Base-by-base conservation (phyloP, 176 grass and related monocot species). In the Aegilops tauschii region DNA sequence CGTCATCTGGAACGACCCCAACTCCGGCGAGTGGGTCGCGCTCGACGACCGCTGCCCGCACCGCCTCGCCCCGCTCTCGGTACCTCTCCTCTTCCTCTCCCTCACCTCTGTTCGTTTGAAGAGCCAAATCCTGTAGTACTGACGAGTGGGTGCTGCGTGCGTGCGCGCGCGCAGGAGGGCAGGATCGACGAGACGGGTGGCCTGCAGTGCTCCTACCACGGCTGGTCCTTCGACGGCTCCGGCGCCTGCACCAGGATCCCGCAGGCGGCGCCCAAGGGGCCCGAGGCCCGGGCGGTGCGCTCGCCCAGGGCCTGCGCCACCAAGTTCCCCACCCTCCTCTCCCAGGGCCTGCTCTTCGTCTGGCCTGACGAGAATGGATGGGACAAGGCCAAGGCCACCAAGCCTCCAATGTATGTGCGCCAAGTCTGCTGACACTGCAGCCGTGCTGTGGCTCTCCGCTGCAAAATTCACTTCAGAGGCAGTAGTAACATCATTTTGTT, bases 131-230 rank as follows among this genome's bases (percentile, higher is more conserved):
- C 52, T 56, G 17, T 20, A 18, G 5, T 18, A 18, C 50, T 54
- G 50, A 54, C 16, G 5, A 50, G 47, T 5, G 47, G 4, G 13
- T 13, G 45, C 5, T 52, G 14, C 3, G 49, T 6, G 14, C 50
- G 52, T 2, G 52, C 11, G 52, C 17, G 52, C 18, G 18, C 58
- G 82, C 78, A 98, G 97, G 97, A 98, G 50, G 97, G 97, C 23
- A 78, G 97, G 86, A 96, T 98, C 28, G 97, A 98, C 67, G 97
- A 98, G 67, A 96, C 81, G 18, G 97, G 97, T 45, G 94, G 92
- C 88, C 84, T 98, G 92, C 94, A 98, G 90, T 98, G 94, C 76
- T 98, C 94, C 21, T 98, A 98, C 69, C 96, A 98, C 10, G 96
- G 96, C 8, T 98, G 96, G 96, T 93, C 96, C 29, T 98, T 98